Percentiles rank a stretch among this genome's conserved stretches.
Evolutionary conservation across 768 basidiomycete species (phyloP).

Genomic region (Mycena epipterygia): DNA sequence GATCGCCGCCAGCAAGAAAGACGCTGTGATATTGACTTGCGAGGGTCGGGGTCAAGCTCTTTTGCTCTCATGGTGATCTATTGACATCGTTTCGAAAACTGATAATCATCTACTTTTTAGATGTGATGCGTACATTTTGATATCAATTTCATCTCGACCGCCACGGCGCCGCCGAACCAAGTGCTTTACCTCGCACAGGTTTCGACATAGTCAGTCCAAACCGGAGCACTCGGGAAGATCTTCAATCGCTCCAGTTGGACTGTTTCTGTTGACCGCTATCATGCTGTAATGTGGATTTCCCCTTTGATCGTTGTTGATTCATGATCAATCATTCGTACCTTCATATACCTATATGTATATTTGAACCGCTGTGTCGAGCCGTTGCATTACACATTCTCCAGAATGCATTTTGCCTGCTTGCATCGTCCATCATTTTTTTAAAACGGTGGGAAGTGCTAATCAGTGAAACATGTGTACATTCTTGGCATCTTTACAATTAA

Average conservation of each 20-base stretch:
- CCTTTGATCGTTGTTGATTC: not conserved
- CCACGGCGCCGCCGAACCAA: not conserved
- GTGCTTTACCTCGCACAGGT: not conserved
- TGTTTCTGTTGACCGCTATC: not conserved
- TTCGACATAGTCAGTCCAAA: not conserved
- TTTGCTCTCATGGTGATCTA: not conserved
- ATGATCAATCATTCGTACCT: not conserved
- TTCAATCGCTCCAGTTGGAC: not conserved
- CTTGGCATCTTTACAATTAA: slow-evolving; percentile 17
- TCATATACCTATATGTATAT: slow-evolving; percentile 9
- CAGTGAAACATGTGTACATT: slow-evolving; percentile 4
- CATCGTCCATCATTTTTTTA: not conserved
- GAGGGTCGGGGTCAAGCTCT: not conserved
- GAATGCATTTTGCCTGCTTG: slow-evolving; percentile 1
- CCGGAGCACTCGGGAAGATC: not conserved
- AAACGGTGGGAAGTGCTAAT: not conserved
- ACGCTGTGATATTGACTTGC: slow-evolving; percentile 1
- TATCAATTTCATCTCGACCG: not conserved
- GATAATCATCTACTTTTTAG: slow-evolving; percentile 12
- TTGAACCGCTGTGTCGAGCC: too few species aligned
- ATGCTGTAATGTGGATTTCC: not conserved
- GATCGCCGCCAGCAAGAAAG: too few species aligned
- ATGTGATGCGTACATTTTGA: not conserved
- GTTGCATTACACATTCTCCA: not conserved
- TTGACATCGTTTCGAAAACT: not conserved